Evolutionary conservation across 495 filamentous ascomycete species (phyloP), one percentile per base, ranked within the genome.

Genomic region (Aspergillus bridgeri): DNA sequence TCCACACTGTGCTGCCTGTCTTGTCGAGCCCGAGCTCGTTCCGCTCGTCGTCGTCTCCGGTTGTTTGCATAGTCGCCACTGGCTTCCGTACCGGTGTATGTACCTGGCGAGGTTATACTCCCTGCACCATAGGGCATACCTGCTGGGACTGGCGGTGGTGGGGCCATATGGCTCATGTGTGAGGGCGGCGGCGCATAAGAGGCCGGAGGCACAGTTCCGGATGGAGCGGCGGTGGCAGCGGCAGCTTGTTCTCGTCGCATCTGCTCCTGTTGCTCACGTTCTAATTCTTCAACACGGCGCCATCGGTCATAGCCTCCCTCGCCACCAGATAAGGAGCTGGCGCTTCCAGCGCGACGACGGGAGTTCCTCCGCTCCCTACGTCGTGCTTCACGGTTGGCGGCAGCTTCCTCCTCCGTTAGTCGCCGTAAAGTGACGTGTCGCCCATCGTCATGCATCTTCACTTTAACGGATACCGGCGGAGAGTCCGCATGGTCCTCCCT

Each of bases 401-500:
- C 86, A 3, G 88, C 87, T 79, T 96, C 91, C 68, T 91, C 84
- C 60, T 93, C 90, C 7, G 87, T 90, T 13, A 96, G 73, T 24
- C 89, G 80, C 21, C 90, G 83, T 19, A 96, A 78, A 11, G 91
- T 96, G 48, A 96, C 86, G 62, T 91, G 88, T 29, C 86, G 82
- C 53, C 89, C 86, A 62, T 96, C 88, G 52, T 86, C 81, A 71
- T 91, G 86, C 75, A 92, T 85, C 68, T 88, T 87, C 23, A 96
- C 79, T 72, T 91, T 91, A 50, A 95, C 84, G 53, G 84, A 88
- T 51, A 90, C 87, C 3, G 90, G 86, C 18, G 84, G 82, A 13
- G 82, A 82, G 17, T 75, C 70, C 13, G 79, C 74, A 42, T 72
- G 71, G 43, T 75, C 73, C 3, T 73, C 71, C 20, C 75, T 71